Base-by-base conservation (phyloP, 2,329 filamentous ascomycete genomes). In the Alternaria atra region DNA sequence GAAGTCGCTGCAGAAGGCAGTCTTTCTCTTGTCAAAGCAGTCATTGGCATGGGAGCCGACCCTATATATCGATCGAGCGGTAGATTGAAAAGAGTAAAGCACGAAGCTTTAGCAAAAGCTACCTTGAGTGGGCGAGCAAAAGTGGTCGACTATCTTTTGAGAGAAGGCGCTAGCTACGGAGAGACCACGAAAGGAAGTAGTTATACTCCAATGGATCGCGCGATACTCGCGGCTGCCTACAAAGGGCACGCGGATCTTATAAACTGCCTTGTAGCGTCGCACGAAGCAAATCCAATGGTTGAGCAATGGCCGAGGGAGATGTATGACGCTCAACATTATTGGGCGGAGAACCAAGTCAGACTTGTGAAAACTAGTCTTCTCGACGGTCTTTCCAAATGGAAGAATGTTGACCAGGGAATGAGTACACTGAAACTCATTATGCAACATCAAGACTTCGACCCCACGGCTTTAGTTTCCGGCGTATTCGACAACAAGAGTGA, bases 281-380 rank as follows among this genome's bases (percentile, higher is more conserved):
- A 69, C 47, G 65, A 65, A 6, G 67, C 59, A 7, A 68, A 69
- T 7, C 61, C 65, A 13, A 62, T 66, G 63, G 56, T 58, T 17
- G 65, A 66, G 40, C 65, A 65, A 57, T 69, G 67, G 67, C 67
- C 67, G 17, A 53, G 61, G 23, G 65, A 68, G 23, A 63, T 69
- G 43, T 62, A 68, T 9, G 63, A 66, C 5, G 52, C 61, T 4
- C 65, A 68, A 29, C 61, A 69, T 15, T 69, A 69, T 23, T 69
- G 67, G 67, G 57, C 61, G 2, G 58, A 69, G 4, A 46, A 27
- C 1, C 55, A 63, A 39, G 55, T 69, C 4, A 57, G 65, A n/a
- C 51, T 69, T 4, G 55, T 63, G 6, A 69, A 68, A 25, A 64
- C 55, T 1, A 69, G 65, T 25, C 60, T 69, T 8, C 40, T 69